These are phyloP conservation scores for Colletotrichum gloeosporioides DNA, from an alignment of 2,329 filamentous ascomycete species.

Conservation along the genomic window DNA sequence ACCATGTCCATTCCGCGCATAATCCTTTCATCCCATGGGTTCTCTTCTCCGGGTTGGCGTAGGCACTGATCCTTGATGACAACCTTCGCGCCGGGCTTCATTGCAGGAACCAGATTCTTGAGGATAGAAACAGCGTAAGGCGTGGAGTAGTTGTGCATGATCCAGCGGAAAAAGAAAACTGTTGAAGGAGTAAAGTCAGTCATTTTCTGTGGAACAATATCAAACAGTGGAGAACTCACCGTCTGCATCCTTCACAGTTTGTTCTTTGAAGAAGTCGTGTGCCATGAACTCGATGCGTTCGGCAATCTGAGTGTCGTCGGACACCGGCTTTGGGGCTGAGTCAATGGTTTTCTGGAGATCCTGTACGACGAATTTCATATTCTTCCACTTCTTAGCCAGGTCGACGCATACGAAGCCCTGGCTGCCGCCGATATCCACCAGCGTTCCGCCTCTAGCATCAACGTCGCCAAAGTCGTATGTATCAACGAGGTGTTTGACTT, in stretches of 20 bases:
- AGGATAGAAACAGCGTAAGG: conserved; percentile 34
- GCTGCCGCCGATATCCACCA: conserved; percentile 66
- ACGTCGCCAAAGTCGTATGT: conserved; percentile 59
- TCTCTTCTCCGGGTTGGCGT: conserved; percentile 41
- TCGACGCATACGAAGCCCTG: conserved; percentile 63
- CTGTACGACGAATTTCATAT: conserved; percentile 36
- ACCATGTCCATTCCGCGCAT: conserved; percentile 56
- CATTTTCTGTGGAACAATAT: neutral
- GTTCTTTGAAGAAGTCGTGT: conserved; percentile 27
- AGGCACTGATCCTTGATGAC: conserved; percentile 38
- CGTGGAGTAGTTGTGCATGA: conserved; percentile 53
- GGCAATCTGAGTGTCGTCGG: conserved; percentile 7
- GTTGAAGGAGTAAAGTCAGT: conserved; percentile 25
- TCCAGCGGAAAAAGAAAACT: conserved; percentile 49
- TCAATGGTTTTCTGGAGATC: conserved; percentile 28
- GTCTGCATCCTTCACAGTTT: conserved; percentile 31
- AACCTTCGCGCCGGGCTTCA: conserved; percentile 38
- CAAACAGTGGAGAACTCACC: conserved; percentile 5
- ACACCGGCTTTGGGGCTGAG: conserved; percentile 20
- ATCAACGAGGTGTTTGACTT: conserved; percentile 56
- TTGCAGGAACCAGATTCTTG: conserved; percentile 37
- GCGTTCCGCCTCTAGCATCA: conserved; percentile 46
- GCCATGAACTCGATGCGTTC: conserved; percentile 16
- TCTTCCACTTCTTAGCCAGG: conserved; percentile 53
- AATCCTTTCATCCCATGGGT: conserved; percentile 50